Evolutionary conservation across 2,329 filamentous ascomycete species (phyloP), one percentile per base, ranked within the genome.

Genomic region (Sphaceloma murrayae): DNA sequence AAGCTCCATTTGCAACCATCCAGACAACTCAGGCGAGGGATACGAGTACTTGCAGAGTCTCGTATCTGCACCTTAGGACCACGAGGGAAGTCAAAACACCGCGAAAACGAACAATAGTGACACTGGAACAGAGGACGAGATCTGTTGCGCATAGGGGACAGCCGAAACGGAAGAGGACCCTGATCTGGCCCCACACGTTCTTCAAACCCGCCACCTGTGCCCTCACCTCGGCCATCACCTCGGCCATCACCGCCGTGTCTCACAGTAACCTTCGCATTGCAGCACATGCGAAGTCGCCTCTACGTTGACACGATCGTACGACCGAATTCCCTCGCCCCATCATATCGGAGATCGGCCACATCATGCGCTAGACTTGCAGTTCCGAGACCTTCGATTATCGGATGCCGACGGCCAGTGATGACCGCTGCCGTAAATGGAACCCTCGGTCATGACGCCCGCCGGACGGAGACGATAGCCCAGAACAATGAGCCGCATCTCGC

Each of bases 401-500:
- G n/a, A 43, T 34, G 40, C 40, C 30, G 40, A 18, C 14, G 40
- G 24, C 40, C 29, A 43, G 40, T 43, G 13, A 43, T 43, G 40
- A 43, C 40, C 40, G 14, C 27, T 19, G 27, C 27, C 16, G 27
- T 34, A 11, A 43, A 43, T 16, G 40, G 40, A 32, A 43, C 16
- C 8, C 18, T 16, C n/a, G 21, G 22, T 22, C 43, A 51, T 48
- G 46, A 49, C 27, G 38, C 46, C 39, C 48, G 46, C 44, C 34
- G 43, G 43, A 52, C 34, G 22, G 46, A 46, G 3, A 29, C 3
- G 65, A 73, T 73, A 62, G 63, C 53, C 56, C 58, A 52, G 57
- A 65, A 58, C 55, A 61, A 43, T 57, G 58, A 34, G 72, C 56
- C 77, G 67, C 64, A 62, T 60, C 59, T 70, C 47, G 54, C 62